phyloP scores from a whole-genome alignment of 2,329 filamentous ascomycete genomes.

The Mollisiaceae sp. region DNA sequence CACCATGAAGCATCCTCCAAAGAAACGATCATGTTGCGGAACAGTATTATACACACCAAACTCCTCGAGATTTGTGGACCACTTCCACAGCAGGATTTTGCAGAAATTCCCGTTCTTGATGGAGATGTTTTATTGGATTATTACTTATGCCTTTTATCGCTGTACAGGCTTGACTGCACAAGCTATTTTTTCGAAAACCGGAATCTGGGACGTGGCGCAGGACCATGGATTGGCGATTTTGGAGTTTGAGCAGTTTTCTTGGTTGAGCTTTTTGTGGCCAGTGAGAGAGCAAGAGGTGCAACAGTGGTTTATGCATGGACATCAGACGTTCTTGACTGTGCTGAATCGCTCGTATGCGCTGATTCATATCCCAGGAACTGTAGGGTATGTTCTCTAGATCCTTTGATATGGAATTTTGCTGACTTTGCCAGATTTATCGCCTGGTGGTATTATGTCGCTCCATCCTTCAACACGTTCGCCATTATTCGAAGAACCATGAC shows the following conservation, averaged over 20 bases:
- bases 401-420: conserved; percentile 19
- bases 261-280: conserved; percentile 57
- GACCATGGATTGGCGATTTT: conserved; percentile 60
- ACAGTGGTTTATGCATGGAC: conserved; percentile 60
- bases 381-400: conserved; percentile 50
- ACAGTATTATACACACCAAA: conserved; percentile 58
- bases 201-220: conserved; percentile 60
- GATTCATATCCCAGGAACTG: conserved; percentile 65
- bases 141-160: conserved; percentile 49
- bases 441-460: conserved; percentile 66
- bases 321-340: conserved; percentile 57
- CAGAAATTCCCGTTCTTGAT: conserved; percentile 70
- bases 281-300: conserved; percentile 58
- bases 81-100: conserved; percentile 66
- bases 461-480: conserved; percentile 52
- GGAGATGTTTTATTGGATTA: conserved; percentile 71
- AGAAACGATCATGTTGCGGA: conserved; percentile 58
- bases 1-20: conserved; percentile 47
- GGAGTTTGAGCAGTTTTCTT: conserved; percentile 57
- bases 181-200: conserved; percentile 45
- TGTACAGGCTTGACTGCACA: conserved; percentile 39
- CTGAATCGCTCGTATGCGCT: conserved; percentile 64
- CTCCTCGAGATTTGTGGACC: conserved; percentile 62
- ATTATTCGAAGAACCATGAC: conserved; percentile 54
- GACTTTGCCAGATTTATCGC: conserved; percentile 57